Evolutionary conservation across 306 rosid species (phyloP), one percentile per base, ranked within the genome.

Genomic region (Vicia sativa): DNA sequence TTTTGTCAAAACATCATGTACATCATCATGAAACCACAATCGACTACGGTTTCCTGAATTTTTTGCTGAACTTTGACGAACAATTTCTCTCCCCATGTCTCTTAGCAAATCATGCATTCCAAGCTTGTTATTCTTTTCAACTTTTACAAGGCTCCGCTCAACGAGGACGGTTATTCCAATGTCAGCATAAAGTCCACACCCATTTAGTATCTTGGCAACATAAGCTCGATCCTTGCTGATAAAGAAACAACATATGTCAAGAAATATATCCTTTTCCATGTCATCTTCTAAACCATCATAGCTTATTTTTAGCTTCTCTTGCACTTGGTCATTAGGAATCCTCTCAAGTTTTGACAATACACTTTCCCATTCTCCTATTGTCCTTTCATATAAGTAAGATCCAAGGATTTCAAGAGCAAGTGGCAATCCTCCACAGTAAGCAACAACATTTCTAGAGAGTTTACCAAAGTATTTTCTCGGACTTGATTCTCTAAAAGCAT

Each of bases 341-440:
- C 0, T 14, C 42, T 74, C 8, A 4, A 83, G 46, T 56, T 83
- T 83, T 5, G 71, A 77, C 19, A 80, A 13, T 12, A 64, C 39
- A 7, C 54, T 62, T 70, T 12, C 5, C 83, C 87, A 83, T 14
- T 66, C 76, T 2, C 0, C 0, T 48, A 4, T 16, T 7, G 56
- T 44, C 34, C 85, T 80, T 0, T 28, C 56, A 9, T 4, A 34
- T 14, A 83, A 54, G 21, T 70, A 74, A 11, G 80, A 83, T 0
- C 87, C 87, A 62, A 65, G 41, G 3, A 70, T 67, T 57, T 77
- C 54, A 41, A 77, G 75, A 7, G 84, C 87, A 4, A 3, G 80
- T 12, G 6, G 84, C 13, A 41, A 11, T 41, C 46, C 46, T 11
- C 46, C 46, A 41, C 46, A 41, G 46, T 41, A 41, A 11, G 84